A percentile compares a stretch with the other conserved stretches of the same genome.
These are phyloP conservation scores for Dioscorea zingiberensis DNA, from an alignment of 106 monocot species.

Conservation along the genomic window DNA sequence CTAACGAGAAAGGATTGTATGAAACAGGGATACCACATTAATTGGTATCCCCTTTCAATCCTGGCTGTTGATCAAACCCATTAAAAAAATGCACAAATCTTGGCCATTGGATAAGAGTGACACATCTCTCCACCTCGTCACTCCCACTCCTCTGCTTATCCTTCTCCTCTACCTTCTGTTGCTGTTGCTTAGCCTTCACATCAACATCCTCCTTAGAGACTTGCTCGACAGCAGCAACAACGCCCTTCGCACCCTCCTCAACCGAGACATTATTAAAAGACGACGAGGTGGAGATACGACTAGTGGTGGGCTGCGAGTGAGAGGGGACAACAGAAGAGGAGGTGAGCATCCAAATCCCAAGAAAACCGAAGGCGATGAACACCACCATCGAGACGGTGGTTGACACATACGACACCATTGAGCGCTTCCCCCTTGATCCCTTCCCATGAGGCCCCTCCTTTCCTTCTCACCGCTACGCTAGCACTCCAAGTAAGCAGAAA, in stretches of 20 bases:
- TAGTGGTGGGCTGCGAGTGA: too few species aligned
- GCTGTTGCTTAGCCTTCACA: background rate
- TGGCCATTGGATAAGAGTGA: too few species aligned
- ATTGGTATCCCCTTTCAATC: too few species aligned
- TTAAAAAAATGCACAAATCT: too few species aligned
- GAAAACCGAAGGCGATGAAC: conserved; percentile 30
- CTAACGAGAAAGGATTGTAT: too few species aligned
- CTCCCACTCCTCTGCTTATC: background rate
- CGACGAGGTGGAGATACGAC: conserved; percentile 2
- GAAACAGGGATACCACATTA: too few species aligned
- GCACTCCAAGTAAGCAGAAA: too few species aligned
- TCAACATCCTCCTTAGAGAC: conserved; percentile 1
- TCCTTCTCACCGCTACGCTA: too few species aligned
- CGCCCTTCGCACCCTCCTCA: conserved; percentile 6
- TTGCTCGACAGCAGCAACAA: background rate
- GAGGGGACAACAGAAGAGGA: conserved; percentile 39
- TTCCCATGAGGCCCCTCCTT: too few species aligned
- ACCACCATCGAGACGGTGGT: conserved; percentile 39
- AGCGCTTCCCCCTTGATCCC: background rate
- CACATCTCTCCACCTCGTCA: background rate
- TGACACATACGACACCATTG: conserved; percentile 20
- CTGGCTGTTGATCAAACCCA: too few species aligned
- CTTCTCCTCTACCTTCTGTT: conserved; percentile 4
- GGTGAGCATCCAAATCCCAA: conserved; percentile 45
- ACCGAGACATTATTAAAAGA: background rate